A percentile compares a stretch with the other conserved stretches of the same genome.
Conservation (phyloP, 176 grass and related monocot species). For the Otatea glauca region DNA sequence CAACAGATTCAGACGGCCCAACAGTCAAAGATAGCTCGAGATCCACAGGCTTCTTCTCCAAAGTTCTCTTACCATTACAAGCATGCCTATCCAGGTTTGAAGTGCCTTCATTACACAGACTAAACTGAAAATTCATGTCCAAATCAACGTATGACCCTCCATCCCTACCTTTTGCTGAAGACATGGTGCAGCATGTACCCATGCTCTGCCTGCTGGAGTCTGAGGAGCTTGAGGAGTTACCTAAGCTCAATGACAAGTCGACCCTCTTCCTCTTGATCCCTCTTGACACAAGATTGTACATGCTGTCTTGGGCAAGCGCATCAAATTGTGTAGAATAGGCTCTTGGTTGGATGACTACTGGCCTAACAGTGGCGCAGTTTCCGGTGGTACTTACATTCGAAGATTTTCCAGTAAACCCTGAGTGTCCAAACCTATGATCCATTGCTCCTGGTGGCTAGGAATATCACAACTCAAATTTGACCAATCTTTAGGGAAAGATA, state of each 20-base stretch:
- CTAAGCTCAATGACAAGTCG: conserved; percentile 57
- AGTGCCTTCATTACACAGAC: conserved; percentile 48
- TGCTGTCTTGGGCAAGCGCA: conserved; percentile 38
- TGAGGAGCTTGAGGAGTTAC: conserved; percentile 59
- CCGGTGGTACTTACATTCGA: conserved; percentile 18
- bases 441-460: conserved; percentile 21
- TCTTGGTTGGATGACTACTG: conserved; percentile 22
- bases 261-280: conserved; percentile 64
- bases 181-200: conserved; percentile 56
- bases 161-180: conserved; percentile 63
- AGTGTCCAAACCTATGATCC: conserved; percentile 36
- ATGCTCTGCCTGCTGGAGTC: conserved; percentile 67
- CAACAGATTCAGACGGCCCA: conserved; percentile 64
- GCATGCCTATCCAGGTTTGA: conserved; percentile 22
- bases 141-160: conserved; percentile 58
- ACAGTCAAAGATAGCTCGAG: conserved; percentile 66
- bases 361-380: conserved; percentile 34
- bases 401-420: conserved; percentile 34
- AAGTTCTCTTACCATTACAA: conserved; percentile 40
- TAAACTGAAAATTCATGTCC: conserved; percentile 62
- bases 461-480: conserved; percentile 28
- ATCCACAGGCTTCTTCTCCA: conserved; percentile 40
- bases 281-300: conserved; percentile 34
- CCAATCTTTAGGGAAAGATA: conserved; percentile 34
- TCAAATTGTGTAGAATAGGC: conserved; percentile 32